A percentile compares a stretch with the other conserved stretches of the same genome.
Conservation (phyloP, 2,329 filamentous ascomycete genomes). For the Diplodia corticola region DNA sequence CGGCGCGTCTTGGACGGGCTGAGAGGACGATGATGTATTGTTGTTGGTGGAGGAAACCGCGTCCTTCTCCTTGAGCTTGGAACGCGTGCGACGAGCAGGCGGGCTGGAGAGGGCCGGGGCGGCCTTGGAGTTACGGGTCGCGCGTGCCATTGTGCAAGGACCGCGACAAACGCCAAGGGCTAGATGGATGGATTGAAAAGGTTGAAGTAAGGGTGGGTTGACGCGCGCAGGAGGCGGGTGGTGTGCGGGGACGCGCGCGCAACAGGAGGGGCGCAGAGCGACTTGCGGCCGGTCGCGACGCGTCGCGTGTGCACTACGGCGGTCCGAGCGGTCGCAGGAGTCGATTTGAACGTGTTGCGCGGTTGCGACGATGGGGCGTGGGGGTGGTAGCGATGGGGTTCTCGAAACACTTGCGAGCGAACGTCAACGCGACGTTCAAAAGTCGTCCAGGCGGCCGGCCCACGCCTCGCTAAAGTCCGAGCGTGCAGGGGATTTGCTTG, state of each 20-base stretch:
- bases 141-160: conserved; percentile 14
- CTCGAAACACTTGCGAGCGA: conserved; percentile 11
- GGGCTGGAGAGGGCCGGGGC: not conserved
- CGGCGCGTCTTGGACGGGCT: not conserved
- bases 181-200: not conserved
- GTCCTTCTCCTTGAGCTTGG: conserved; percentile 12
- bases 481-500: not conserved
- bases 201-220: conserved; percentile 6
- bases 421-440: conserved; percentile 21
- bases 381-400: not conserved
- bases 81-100: conserved; percentile 9
- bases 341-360: not conserved
- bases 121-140: not conserved
- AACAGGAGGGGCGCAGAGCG: not conserved
- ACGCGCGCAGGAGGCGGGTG: conserved; percentile 9
- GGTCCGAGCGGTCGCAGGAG: not conserved
- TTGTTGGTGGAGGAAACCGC: not conserved
- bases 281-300: conserved; percentile 11
- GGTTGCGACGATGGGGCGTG: not conserved
- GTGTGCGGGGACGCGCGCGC: conserved; percentile 7
- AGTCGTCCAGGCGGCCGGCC: conserved; percentile 10
- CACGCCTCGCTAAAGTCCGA: conserved; percentile 16
- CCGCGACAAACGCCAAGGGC: not conserved
- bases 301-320: conserved; percentile 7
- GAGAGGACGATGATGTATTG: not conserved